Evolutionary conservation across 176 grass and related monocot species (phyloP).

Genomic region (Themeda triandra): DNA sequence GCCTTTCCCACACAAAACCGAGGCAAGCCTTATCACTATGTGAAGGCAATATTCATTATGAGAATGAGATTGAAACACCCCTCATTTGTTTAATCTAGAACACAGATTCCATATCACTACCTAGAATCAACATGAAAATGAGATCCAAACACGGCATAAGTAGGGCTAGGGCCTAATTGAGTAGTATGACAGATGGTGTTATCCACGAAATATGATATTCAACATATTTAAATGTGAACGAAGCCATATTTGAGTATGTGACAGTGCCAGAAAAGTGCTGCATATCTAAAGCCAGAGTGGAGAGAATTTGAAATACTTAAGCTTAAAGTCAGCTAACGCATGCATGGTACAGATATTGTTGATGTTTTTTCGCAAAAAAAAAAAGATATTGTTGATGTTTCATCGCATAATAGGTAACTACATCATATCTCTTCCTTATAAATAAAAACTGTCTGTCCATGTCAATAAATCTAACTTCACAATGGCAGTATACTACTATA

Average conservation of each 20-base stretch:
- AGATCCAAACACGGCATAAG: not conserved
- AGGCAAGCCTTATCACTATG: not conserved
- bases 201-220: not conserved
- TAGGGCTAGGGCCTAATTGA: not conserved
- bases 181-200: not conserved
- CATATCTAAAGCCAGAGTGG: not conserved
- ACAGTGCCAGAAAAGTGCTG: conserved; percentile 3
- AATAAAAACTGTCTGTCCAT: not conserved
- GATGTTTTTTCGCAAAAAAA: not conserved
- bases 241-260: not conserved
- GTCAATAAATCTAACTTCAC: conserved; percentile 15
- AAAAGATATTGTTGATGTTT: conserved; percentile 12
- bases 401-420: conserved; percentile 18
- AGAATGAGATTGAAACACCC: not conserved
- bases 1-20: too few species aligned
- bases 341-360: conserved; percentile 9
- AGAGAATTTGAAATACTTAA: not conserved
- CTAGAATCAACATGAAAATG: not conserved
- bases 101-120: not conserved
- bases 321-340: not conserved
- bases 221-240: not conserved
- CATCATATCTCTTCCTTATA: not conserved
- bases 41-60: not conserved
- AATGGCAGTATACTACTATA: not conserved
- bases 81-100: not conserved